A percentile compares a stretch with the other conserved stretches of the same genome.
These are phyloP conservation scores for Salvia hispanica DNA, from an alignment of 257 asterid species.

Conservation along the genomic window DNA sequence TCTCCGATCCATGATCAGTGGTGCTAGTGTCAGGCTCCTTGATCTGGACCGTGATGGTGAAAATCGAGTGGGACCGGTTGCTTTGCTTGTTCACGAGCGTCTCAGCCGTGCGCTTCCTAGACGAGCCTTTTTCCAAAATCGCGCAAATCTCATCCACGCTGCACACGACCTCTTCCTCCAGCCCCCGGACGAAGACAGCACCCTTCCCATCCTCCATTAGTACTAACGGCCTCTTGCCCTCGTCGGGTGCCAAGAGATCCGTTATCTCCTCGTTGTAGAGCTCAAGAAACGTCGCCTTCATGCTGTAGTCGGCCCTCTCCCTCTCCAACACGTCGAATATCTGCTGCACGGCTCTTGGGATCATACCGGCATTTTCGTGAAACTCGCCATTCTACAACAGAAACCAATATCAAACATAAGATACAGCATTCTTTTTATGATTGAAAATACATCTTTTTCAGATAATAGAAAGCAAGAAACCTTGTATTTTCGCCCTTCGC, in stretches of 20 bases:
- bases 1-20: constrained; percentile 41
- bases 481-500: constrained; percentile 54
- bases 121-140: constrained; percentile 55
- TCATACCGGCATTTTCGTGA: constrained; percentile 49
- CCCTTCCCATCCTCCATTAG: constrained; percentile 69
- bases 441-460: neutral
- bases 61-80: constrained; percentile 63
- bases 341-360: constrained; percentile 58
- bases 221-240: constrained; percentile 40
- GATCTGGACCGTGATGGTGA: constrained; percentile 52
- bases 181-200: constrained; percentile 51
- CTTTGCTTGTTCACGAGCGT: constrained; percentile 60
- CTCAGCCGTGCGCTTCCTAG: constrained; percentile 48
- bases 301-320: constrained; percentile 49
- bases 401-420: neutral
- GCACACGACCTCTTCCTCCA: constrained; percentile 55
- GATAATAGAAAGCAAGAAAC: constrained; percentile 28
- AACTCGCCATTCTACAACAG: constrained; percentile 43
- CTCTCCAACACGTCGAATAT: constrained; percentile 49
- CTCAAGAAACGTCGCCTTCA: constrained; percentile 58
- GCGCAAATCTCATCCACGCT: constrained; percentile 48
- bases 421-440: neutral
- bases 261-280: constrained; percentile 70
- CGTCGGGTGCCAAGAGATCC: constrained; percentile 53
- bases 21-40: constrained; percentile 39